These are phyloP conservation scores for Mesembryanthemum crystallinum DNA, from an alignment of 148 eudicot genomes.

Conservation along the genomic window DNA sequence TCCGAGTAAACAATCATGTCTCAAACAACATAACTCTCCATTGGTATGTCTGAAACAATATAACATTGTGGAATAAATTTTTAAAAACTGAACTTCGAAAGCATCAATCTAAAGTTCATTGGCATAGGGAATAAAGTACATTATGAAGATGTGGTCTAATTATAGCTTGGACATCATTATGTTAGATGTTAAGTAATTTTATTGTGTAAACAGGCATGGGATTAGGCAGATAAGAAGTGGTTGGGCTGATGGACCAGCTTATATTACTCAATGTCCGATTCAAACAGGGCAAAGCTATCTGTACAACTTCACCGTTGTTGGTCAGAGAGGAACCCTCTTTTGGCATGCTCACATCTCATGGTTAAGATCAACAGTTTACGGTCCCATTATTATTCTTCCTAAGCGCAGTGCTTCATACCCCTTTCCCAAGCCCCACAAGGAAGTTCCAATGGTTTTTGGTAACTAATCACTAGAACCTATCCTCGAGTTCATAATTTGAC, in stretches of 20 bases:
- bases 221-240: neutral
- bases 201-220: neutral
- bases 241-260: neutral
- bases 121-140: too few relatives aligned
- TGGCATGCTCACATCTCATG: neutral
- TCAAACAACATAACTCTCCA: neutral
- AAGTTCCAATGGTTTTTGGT: neutral
- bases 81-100: too few relatives aligned
- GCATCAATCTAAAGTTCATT: too few relatives aligned
- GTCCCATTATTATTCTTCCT: neutral
- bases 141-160: too few relatives aligned
- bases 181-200: neutral
- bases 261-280: neutral
- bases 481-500: too few relatives aligned
- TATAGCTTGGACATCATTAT: too few relatives aligned
- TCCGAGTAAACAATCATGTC: neutral
- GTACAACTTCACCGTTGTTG: neutral
- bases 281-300: neutral
- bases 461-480: too few relatives aligned
- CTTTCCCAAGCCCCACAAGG: neutral
- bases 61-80: too few relatives aligned
- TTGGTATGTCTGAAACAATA: neutral
- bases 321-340: neutral
- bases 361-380: conserved; percentile 1
- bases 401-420: neutral